phyloP scores from a whole-genome alignment of 2,329 filamentous ascomycete species.

The Venturia effusa region DNA sequence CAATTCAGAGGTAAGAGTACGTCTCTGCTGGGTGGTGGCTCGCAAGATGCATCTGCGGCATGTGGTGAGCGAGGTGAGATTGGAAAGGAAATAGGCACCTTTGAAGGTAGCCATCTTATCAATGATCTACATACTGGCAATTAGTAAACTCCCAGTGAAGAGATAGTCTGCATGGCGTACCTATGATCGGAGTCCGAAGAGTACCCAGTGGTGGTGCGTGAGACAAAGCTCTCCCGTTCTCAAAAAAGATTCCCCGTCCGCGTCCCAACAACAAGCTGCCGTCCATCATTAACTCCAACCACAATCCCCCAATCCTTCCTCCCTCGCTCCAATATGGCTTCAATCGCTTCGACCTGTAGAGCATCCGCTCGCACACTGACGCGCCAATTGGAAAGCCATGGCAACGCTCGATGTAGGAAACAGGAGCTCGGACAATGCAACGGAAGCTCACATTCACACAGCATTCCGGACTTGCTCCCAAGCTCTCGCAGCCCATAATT shows the following conservation, averaged over 20 bases:
- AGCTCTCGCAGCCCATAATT: constrained; percentile 67
- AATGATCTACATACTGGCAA: not conserved
- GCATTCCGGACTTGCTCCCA: constrained; percentile 54
- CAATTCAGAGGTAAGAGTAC: not conserved
- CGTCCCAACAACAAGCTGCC: not conserved
- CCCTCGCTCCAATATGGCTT: constrained; percentile 46
- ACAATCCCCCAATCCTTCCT: not conserved
- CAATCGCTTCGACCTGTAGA: constrained; percentile 53
- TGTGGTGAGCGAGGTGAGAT: not conserved
- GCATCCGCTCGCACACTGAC: constrained; percentile 50
- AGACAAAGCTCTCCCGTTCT: not conserved
- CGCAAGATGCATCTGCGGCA: not conserved
- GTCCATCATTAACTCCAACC: constrained; percentile 13
- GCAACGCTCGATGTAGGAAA: constrained; percentile 46
- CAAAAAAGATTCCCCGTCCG: not conserved
- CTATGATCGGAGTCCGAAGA: not conserved
- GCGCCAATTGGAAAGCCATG: constrained; percentile 44
- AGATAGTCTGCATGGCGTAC: not conserved
- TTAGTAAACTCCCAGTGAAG: not conserved
- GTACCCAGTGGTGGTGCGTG: not conserved
- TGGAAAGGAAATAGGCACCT: not conserved
- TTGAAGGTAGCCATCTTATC: constrained; percentile 1
- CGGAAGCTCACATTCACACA: constrained; percentile 24
- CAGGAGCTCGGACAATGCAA: constrained; percentile 8
- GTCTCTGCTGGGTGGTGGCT: not conserved